These are phyloP conservation scores for Hypholoma sublateritium DNA, from an alignment of 768 basidiomycete genomes.

Conservation along the genomic window DNA sequence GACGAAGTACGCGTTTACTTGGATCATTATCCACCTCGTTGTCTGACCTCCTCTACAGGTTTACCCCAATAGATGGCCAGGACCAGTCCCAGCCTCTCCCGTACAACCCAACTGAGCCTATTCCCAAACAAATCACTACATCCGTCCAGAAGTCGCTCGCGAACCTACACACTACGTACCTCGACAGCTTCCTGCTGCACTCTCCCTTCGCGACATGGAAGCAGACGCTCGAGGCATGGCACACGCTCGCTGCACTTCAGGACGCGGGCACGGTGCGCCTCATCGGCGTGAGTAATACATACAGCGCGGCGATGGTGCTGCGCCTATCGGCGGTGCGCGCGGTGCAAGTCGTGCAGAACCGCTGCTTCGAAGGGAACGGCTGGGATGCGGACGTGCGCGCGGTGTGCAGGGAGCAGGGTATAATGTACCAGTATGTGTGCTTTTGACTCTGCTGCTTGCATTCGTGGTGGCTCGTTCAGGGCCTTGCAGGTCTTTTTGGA, in stretches of 20 bases:
- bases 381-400: slow-evolving; percentile 69
- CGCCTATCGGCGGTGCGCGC: slow-evolving; percentile 52
- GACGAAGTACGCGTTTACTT: slow-evolving; percentile 57
- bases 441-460: not conserved
- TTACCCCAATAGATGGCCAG: slow-evolving; percentile 73
- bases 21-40: not conserved
- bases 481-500: slow-evolving; percentile 81
- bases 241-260: slow-evolving; percentile 56
- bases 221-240: slow-evolving; percentile 71
- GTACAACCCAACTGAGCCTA: slow-evolving; percentile 55
- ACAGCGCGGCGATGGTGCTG: slow-evolving; percentile 57
- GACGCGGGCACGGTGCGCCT: slow-evolving; percentile 60
- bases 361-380: slow-evolving; percentile 80
- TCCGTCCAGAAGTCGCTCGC: slow-evolving; percentile 65
- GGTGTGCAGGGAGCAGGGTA: slow-evolving; percentile 62
- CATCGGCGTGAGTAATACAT: slow-evolving; percentile 80
- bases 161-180: slow-evolving; percentile 69
- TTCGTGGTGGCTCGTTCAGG: not conserved
- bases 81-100: slow-evolving; percentile 70
- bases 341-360: slow-evolving; percentile 77
- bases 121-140: slow-evolving; percentile 58
- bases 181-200: slow-evolving; percentile 81
- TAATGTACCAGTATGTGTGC: slow-evolving; percentile 66
- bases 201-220: slow-evolving; percentile 61
- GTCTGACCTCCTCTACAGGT: slow-evolving; percentile 40